Evolutionary conservation across 2,329 filamentous ascomycete species (phyloP).

Genomic region (Botrytis sinoallii): DNA sequence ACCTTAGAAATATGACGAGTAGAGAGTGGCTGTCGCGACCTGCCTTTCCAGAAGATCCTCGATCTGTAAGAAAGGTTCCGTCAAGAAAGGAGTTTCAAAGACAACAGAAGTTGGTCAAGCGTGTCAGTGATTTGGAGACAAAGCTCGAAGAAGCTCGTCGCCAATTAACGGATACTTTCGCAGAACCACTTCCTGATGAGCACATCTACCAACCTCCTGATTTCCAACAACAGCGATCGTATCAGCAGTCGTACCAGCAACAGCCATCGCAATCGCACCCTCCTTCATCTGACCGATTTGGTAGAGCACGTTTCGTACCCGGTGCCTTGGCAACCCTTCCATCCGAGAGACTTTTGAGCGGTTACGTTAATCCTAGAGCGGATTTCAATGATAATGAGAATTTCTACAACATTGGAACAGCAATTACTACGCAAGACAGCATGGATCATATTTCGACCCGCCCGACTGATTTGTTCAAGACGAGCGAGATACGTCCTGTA

Average conservation of each 20-base stretch:
- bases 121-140: constrained; percentile 57
- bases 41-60: constrained; percentile 1
- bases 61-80: constrained; percentile 42
- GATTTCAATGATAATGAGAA: constrained; percentile 15
- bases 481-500: not conserved
- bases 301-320: constrained; percentile 41
- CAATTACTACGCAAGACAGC: constrained; percentile 17
- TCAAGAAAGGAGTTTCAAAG: constrained; percentile 56
- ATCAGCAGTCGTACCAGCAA: constrained; percentile 18
- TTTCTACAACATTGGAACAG: constrained; percentile 14
- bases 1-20: constrained; percentile 27
- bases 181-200: constrained; percentile 37
- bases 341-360: constrained; percentile 44
- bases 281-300: constrained; percentile 29
- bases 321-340: constrained; percentile 44
- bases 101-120: constrained; percentile 55
- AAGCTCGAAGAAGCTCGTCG: constrained; percentile 54
- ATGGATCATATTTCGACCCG: constrained; percentile 6
- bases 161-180: constrained; percentile 50
- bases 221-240: not conserved
- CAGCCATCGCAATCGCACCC: not conserved
- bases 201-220: constrained; percentile 22
- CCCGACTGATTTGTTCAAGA: not conserved
- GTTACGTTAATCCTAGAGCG: constrained; percentile 33
- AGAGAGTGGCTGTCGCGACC: constrained; percentile 9